Conservation (phyloP, 2,329 filamentous ascomycete species). For the Ophidiomyces ophidiicola region DNA sequence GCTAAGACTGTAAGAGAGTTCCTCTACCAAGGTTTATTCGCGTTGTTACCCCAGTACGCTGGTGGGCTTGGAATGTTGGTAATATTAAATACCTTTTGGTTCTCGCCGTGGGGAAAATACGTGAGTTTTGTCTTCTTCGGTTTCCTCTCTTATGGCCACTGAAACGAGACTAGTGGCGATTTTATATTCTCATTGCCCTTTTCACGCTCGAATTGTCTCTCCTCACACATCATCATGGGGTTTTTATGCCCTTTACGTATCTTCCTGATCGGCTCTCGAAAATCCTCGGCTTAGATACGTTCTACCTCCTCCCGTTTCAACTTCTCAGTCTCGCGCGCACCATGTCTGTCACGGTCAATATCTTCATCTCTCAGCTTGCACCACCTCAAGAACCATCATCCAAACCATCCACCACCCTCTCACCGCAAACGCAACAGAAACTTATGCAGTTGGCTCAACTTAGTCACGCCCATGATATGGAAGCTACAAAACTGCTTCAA, state of each 20-base stretch:
- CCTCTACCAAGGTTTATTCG: slow-evolving; percentile 51
- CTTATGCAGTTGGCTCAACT: slow-evolving; percentile 55
- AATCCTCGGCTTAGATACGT: slow-evolving; percentile 35
- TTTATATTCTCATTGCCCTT: slow-evolving; percentile 42
- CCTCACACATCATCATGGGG: slow-evolving; percentile 40
- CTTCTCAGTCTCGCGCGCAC: slow-evolving; percentile 63
- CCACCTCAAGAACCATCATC: slow-evolving; percentile 45
- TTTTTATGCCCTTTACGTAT: slow-evolving; percentile 27
- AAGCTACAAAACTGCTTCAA: slow-evolving; percentile 57
- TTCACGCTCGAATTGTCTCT: slow-evolving; percentile 46
- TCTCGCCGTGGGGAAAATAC: slow-evolving; percentile 35
- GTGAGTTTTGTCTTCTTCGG: slow-evolving; percentile 23
- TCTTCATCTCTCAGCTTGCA: slow-evolving; percentile 69
- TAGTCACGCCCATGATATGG: slow-evolving; percentile 50
- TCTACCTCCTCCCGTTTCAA: slow-evolving; percentile 64
- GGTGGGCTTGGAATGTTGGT: slow-evolving; percentile 27
- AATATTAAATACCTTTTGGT: slow-evolving; percentile 32
- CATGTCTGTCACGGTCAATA: slow-evolving; percentile 63
- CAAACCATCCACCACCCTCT: slow-evolving; percentile 27
- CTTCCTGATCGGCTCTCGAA: slow-evolving; percentile 23
- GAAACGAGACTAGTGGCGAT: slow-evolving; percentile 34
- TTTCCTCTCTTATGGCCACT: slow-evolving; percentile 18
- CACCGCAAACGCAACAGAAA: slow-evolving; percentile 46
- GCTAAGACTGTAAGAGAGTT: slow-evolving; percentile 56
- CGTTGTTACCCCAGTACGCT: slow-evolving; percentile 30